Base-by-base conservation (phyloP, 768 basidiomycete species). In the Tylopilus balloui region DNA sequence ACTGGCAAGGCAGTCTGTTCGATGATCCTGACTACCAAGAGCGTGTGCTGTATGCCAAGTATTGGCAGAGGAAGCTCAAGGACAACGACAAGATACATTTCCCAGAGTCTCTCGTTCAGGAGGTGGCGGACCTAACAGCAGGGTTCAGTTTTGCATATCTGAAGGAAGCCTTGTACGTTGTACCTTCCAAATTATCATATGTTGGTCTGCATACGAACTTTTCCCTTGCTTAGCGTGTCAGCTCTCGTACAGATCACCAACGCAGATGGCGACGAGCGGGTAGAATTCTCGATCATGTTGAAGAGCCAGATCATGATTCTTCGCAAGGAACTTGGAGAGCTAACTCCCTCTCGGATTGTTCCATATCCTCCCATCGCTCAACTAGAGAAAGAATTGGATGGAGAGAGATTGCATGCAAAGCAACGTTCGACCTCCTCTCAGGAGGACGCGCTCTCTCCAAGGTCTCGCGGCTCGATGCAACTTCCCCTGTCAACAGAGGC, bases 101-200 rank as follows among this genome's bases (percentile, higher is more conserved):
- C 71, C 80, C 90, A 0, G 83, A 89, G 54, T 53, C 69, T 12
- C 73, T 92, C 27, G 73, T 83, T 15, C 65, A 76, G 11, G 76
- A 80, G 53, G 70, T 88, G 23, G 87, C 83, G 6, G 67, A 73
- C 10, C 45, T 67, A 50, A 92, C 89, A 0, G 71, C 76, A 27
- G 70, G 73, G 25, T 92, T 92, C 71, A 88, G 84, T 56, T 92
- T 92, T 63, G 88, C 91, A 0, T 92, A 90, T 66, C 71, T 93
- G 58, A 92, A 94, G 64, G 91, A 92, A 67, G 88, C 81, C 3
- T 92, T 92, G 90, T 92, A 62, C 52, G 87, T 74, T 23, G 15
- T 46, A 17, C 32, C 21, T 27, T 21, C n/a, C n/a, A n/a, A n/a
- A 27, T 32, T 32, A 15, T 39, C 20, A 4, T 12, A 12, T 9